Percentiles rank a stretch among this genome's conserved stretches.
Evolutionary conservation across 805 yeast species (phyloP).

Genomic region (Zygoascus biomembranicola): DNA sequence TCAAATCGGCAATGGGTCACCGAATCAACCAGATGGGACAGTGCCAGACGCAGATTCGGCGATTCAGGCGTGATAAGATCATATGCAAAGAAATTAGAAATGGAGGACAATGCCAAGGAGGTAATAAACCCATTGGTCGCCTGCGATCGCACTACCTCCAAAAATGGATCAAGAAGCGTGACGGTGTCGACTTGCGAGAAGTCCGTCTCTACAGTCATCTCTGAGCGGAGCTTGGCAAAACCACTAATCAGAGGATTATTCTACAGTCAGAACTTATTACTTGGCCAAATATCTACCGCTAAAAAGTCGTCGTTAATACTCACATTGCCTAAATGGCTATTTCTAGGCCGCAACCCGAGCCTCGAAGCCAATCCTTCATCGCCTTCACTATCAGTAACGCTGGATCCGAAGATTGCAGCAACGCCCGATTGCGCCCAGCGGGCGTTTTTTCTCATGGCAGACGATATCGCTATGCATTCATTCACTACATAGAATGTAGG

Average conservation of each 20-base stretch:
- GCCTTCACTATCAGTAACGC: conserved; percentile 30
- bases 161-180: conserved; percentile 77
- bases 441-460: conserved; percentile 83
- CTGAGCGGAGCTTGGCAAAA: conserved; percentile 68
- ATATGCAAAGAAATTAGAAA: conserved; percentile 65
- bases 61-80: conserved; percentile 52
- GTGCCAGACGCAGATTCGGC: conserved; percentile 45
- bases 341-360: conserved; percentile 24
- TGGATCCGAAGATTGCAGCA: conserved; percentile 69
- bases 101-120: conserved; percentile 64
- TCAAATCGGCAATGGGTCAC: conserved; percentile 93
- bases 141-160: conserved; percentile 74
- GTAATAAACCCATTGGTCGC: conserved; percentile 83
- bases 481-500: conserved; percentile 76
- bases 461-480: conserved; percentile 78
- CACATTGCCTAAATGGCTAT: not conserved
- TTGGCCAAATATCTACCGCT: not conserved
- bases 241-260: conserved; percentile 66
- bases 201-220: conserved; percentile 47
- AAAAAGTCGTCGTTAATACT: not conserved
- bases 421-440: conserved; percentile 72
- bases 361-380: conserved; percentile 32
- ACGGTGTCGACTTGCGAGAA: conserved; percentile 57
- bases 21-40: conserved; percentile 62
- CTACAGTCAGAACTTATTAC: conserved; percentile 14